These are phyloP conservation scores for Tuctoria greenei DNA, from an alignment of 176 grass and related monocot genomes.

Conservation along the genomic window DNA sequence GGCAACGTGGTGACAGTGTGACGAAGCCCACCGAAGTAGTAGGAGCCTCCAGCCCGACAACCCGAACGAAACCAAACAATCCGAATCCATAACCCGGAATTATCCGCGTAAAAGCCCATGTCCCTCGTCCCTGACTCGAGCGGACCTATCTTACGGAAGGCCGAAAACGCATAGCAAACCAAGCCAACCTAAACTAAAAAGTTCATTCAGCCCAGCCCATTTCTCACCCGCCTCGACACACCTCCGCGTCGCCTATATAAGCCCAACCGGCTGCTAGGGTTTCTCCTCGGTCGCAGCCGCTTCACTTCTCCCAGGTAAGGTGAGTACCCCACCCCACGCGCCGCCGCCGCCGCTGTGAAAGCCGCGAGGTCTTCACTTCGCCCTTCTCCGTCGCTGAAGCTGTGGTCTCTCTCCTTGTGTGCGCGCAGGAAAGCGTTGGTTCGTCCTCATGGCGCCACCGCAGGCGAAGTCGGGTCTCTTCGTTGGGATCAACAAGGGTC, in stretches of 20 bases:
- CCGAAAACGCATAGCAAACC: background rate
- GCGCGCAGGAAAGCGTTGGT: conserved; percentile 36
- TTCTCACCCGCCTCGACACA: background rate
- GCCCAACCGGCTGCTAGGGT: background rate
- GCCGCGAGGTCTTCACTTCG: too few relatives aligned
- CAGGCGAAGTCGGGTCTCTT: conserved; percentile 58
- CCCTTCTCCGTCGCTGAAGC: background rate
- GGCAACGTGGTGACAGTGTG: background rate
- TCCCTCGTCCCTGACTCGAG: background rate
- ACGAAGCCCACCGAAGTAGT: too few relatives aligned
- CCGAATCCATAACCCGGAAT: background rate
- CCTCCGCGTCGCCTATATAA: conserved; percentile 27
- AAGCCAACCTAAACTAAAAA: background rate
- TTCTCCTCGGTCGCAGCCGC: conserved; percentile 29
- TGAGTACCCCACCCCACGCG: background rate
- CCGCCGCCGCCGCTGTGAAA: conserved; percentile 6
- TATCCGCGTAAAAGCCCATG: background rate
- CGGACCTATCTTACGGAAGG: background rate
- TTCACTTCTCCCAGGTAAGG: conserved; percentile 45
- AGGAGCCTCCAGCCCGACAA: background rate
- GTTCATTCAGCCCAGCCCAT: background rate
- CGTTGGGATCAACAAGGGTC: conserved; percentile 72
- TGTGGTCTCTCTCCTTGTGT: background rate
- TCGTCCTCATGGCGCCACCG: conserved; percentile 49
- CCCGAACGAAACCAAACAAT: too few relatives aligned